Base-by-base conservation (phyloP, 139 green algal species). In the Chlamydomonas schloesseri region DNA sequence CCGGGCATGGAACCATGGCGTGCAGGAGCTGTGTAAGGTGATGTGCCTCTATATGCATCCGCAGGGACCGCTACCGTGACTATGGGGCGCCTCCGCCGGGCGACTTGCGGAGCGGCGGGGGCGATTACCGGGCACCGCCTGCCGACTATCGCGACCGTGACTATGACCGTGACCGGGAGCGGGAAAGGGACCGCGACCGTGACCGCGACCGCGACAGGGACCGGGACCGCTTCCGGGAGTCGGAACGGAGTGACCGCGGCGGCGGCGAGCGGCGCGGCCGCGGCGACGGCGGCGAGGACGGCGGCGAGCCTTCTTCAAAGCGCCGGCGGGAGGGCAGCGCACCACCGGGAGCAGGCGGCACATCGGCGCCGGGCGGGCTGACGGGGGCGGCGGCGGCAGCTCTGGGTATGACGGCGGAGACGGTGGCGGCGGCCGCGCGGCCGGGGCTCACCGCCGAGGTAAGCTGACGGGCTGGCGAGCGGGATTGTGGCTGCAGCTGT, bases 101-200 rank as follows among this genome's bases (percentile, higher is more conserved):
- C 6, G 82, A 75, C n/a, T 42, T 65, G 34, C n/a, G 28, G 1
- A 9, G 18, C 53, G 31, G 20, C 6, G 13, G 17, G 24, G 34
- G 28, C 71, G 53, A 42, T 50, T n/a, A 60, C 5, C 24, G 42
- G 71, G 36, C 20, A 2, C 33, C 28, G 26, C 6, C 3, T 26
- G 10, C 18, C 42, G 57, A 10, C 11, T 21, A 24, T 9, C 23
- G 60, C 60, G 60, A 26, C 8, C 21, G 10, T 26, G 62, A 73
- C 3, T 58, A 58, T 23, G 33, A 47, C 31, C 47, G 68, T 0
- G 67, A 58, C 46, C 65, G 62, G 62, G 73, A 89, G 18, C 78
- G 64, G 42, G 64, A 89, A 24, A 46, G 84, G 24, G 82, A 91
- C 21, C 65, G 77, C 20, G 80, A 88, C 46, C 28, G 57, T 1